Evolutionary conservation across 1,139 yeast species (phyloP), one percentile per base, ranked within the genome.

Genomic region (Protomyces inouyei): DNA sequence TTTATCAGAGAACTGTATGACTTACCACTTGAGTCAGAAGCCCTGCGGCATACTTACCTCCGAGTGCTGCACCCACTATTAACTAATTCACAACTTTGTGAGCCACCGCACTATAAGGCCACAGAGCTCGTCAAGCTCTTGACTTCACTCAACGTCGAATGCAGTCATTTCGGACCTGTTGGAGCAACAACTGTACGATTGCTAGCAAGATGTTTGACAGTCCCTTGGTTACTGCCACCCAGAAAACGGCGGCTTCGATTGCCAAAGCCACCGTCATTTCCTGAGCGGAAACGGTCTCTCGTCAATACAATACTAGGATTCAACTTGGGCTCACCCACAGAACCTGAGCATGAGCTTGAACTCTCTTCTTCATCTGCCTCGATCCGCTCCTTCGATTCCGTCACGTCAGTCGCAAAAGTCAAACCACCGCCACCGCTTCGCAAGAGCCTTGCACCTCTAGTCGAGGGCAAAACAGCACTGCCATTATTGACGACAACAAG

Each of bases 1-100:
- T 80, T 92, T 64, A 80, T 91, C 3, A 78, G 98, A 65, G 97
- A 92, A 73, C 78, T 92, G 65, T 82, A 83, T 69, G 85, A 91
- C 72, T 75, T 90, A 60, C 77, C 86, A 3, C 84, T 80, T 48
- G 82, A 68, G 79, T 46, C 52, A 10, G 57, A 61, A 37, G 55
- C 59, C 25, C 77, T 91, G 61, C 81, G 90, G 52, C 83, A 88
- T 69, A 88, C 95, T 0, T 90, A 87, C 70, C 76, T 92, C 55
- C 80, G 95, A 67, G 93, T 91, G 0, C 72, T 92, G 53, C 80
- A 84, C 69, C 96, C 95, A 0, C 75, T 92, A 70, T 75, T 92
- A 53, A 78, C 80, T 67, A 85, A 85, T 70, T 83, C 95, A 0
- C 89, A 87, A 70, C 76, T 90, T 61, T 73, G 76, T n/a, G 74